Conservation (phyloP, 2,329 filamentous ascomycete species). For the Epichloe gansuensis region DNA sequence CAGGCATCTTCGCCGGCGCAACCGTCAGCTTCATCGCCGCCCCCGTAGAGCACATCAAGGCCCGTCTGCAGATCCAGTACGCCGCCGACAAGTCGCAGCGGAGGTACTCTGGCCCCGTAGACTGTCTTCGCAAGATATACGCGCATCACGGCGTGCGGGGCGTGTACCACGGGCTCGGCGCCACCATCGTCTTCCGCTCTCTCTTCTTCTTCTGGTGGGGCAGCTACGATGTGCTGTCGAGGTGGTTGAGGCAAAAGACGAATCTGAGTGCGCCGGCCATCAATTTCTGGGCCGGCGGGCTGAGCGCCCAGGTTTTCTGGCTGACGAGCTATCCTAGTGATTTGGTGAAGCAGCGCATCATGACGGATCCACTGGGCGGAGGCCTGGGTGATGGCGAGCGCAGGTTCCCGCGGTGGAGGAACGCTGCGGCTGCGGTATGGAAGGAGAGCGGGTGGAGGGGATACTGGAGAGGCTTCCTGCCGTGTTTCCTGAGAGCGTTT, state of each 20-base stretch:
- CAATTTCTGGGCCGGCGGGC: conserved; percentile 94
- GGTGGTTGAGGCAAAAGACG: conserved; percentile 54
- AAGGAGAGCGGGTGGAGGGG: conserved; percentile 63
- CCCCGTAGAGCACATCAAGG: conserved; percentile 91
- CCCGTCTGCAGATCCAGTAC: conserved; percentile 89
- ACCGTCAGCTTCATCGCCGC: conserved; percentile 91
- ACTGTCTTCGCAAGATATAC: conserved; percentile 64
- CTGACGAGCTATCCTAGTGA: conserved; percentile 82
- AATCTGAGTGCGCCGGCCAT: conserved; percentile 62
- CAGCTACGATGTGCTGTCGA: conserved; percentile 78
- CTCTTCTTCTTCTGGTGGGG: conserved; percentile 99
- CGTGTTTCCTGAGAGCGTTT: conserved; percentile 87
- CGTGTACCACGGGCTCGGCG: conserved; percentile 72
- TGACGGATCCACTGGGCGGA: conserved; percentile 83
- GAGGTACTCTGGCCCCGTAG: conserved; percentile 75
- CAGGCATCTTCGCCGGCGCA: conserved; percentile 73
- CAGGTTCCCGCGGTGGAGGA: conserved; percentile 63
- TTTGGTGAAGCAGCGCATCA: conserved; percentile 90
- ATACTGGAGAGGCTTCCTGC: conserved; percentile 88
- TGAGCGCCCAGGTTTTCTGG: conserved; percentile 94
- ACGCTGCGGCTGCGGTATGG: conserved; percentile 68
- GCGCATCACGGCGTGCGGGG: conserved; percentile 63
- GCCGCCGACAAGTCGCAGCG: conserved; percentile 64
- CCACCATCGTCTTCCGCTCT: conserved; percentile 77
- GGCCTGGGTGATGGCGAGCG: conserved; percentile 53